phyloP scores from a whole-genome alignment of 2,329 filamentous ascomycete species.

The Mycosphaerella sp. region DNA sequence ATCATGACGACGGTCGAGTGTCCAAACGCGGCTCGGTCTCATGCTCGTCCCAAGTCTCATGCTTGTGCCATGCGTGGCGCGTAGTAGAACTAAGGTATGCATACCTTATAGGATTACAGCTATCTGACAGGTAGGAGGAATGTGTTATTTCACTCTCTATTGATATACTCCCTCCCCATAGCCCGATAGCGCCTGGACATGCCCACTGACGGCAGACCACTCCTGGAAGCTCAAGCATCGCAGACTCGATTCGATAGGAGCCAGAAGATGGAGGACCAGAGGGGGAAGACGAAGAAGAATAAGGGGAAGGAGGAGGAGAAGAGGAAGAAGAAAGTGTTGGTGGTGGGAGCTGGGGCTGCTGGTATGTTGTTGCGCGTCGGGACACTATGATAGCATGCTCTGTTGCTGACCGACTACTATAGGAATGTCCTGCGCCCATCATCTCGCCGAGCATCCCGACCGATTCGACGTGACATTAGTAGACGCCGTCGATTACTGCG shows the following conservation, averaged over 20 bases:
- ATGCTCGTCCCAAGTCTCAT: constrained; percentile 1
- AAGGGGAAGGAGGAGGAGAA: constrained; percentile 30
- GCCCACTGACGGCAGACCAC: constrained; percentile 24
- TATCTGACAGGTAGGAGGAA: not conserved
- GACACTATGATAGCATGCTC: not conserved
- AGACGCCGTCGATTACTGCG: constrained; percentile 53
- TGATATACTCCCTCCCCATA: not conserved
- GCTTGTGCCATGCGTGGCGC: constrained; percentile 2
- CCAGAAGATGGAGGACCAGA: constrained; percentile 34
- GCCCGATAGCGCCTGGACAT: not conserved
- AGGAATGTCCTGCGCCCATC: constrained; percentile 60
- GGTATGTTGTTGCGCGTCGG: constrained; percentile 48
- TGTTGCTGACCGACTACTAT: constrained; percentile 1
- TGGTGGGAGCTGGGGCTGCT: constrained; percentile 58
- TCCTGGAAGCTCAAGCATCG: constrained; percentile 28
- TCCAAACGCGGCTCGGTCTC: too few species aligned
- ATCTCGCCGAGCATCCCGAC: constrained; percentile 59
- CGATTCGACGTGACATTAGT: constrained; percentile 61
- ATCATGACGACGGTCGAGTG: constrained; percentile 1
- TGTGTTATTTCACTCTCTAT: not conserved
- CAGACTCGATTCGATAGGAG: constrained; percentile 35
- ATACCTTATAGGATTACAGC: too few species aligned
- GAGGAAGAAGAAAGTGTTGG: constrained; percentile 45
- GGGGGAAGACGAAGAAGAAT: constrained; percentile 33
- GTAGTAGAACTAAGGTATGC: too few species aligned